phyloP scores from a whole-genome alignment of 805 yeast genomes.

The Kodamaea lidongshanica region DNA sequence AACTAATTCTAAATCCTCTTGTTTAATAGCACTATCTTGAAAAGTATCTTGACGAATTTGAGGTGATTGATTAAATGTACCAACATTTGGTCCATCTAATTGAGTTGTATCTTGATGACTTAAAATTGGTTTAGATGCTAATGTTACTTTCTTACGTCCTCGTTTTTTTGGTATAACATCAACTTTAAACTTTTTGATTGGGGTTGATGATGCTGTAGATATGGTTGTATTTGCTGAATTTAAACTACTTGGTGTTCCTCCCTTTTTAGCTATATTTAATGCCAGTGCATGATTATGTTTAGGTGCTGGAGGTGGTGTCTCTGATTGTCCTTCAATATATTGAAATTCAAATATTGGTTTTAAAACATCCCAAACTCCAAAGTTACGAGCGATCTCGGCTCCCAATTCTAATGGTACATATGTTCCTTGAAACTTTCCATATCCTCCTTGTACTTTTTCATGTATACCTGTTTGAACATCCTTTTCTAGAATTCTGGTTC shows the following conservation, averaged over 20 bases:
- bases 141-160: constrained; percentile 30
- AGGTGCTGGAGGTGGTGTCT: constrained; percentile 43
- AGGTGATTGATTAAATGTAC: constrained; percentile 21
- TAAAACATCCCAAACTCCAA: constrained; percentile 47
- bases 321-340: constrained; percentile 36
- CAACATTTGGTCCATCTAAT: constrained; percentile 27
- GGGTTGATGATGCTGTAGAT: constrained; percentile 2
- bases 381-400: constrained; percentile 31
- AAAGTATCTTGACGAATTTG: constrained; percentile 30
- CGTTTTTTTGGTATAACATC: constrained; percentile 28
- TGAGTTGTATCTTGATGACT: constrained; percentile 32
- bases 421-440: constrained; percentile 58
- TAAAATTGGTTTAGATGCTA: constrained; percentile 21
- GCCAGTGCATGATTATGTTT: constrained; percentile 44
- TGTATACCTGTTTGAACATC: constrained; percentile 59
- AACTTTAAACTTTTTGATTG: constrained; percentile 12
- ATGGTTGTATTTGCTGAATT: background rate
- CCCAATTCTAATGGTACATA: constrained; percentile 40
- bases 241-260: background rate
- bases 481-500: constrained; percentile 58
- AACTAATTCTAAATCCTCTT: constrained; percentile 32
- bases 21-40: constrained; percentile 33
- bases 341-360: constrained; percentile 21
- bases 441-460: constrained; percentile 69
- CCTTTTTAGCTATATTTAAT: constrained; percentile 28